These are phyloP conservation scores for Amanita fuliginea DNA, from an alignment of 768 basidiomycete genomes.

Conservation along the genomic window DNA sequence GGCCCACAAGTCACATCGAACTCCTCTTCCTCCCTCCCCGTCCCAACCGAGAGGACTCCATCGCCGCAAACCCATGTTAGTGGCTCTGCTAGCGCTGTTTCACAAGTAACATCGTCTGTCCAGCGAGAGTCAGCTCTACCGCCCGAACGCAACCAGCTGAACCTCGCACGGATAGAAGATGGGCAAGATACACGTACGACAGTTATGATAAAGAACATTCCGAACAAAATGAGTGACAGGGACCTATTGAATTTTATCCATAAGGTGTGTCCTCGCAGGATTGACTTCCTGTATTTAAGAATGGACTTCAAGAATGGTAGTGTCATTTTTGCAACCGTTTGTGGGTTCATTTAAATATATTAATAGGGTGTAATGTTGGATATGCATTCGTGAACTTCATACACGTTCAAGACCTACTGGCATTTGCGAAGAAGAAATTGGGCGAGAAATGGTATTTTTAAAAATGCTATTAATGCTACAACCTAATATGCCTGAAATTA, in stretches of 20 bases:
- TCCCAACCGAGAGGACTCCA: constrained; percentile 4
- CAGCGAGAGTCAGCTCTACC: constrained; percentile 13
- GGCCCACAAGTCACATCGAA: not conserved
- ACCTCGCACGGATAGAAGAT: constrained; percentile 60
- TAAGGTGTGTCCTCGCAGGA: constrained; percentile 61
- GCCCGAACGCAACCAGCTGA: constrained; percentile 36
- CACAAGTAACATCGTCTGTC: constrained; percentile 14
- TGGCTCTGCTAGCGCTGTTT: not conserved
- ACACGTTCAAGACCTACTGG: constrained; percentile 60
- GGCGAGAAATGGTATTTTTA: constrained; percentile 68
- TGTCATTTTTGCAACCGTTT: constrained; percentile 10
- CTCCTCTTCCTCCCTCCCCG: not conserved
- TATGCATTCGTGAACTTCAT: constrained; percentile 92
- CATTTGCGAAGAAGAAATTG: constrained; percentile 61
- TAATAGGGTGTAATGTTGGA: constrained; percentile 62
- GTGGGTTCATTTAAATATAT: constrained; percentile 2
- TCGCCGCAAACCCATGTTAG: not conserved
- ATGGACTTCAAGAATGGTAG: constrained; percentile 80
- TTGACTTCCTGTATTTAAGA: constrained; percentile 81
- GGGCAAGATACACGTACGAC: constrained; percentile 77
- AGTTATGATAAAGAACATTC: constrained; percentile 88
- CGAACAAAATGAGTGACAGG: constrained; percentile 81
- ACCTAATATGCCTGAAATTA: constrained; percentile 16
- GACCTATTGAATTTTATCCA: constrained; percentile 59
- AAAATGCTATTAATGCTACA: not conserved